Evolutionary conservation across 495 filamentous ascomycete species (phyloP).

Genomic region (Diplogelasinospora grovesii): DNA sequence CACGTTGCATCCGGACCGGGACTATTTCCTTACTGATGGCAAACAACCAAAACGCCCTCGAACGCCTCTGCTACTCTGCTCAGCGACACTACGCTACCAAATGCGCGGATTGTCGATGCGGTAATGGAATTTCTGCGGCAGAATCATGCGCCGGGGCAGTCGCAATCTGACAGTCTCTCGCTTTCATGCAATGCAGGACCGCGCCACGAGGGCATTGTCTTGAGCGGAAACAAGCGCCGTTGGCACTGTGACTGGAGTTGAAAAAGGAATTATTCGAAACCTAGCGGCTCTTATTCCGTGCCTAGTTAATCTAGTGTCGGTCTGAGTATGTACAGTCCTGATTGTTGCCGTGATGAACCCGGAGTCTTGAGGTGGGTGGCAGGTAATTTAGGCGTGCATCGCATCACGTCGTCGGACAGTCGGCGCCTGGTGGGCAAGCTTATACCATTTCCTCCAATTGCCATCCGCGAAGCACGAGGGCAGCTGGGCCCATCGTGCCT

Average conservation of each 20-base stretch:
- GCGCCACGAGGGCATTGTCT: slow-evolving; percentile 1
- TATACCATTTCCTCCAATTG: too few species aligned
- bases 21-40: slow-evolving; percentile 4
- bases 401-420: background rate
- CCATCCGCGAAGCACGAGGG: too few species aligned
- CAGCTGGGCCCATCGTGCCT: too few species aligned
- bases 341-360: background rate
- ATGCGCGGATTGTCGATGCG: too few species aligned
- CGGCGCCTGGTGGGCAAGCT: background rate
- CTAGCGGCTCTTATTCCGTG: background rate
- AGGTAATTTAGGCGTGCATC: slow-evolving; percentile 9
- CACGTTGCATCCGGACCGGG: slow-evolving; percentile 18
- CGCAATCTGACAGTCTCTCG: slow-evolving; percentile 6
- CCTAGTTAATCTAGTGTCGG: background rate
- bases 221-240: slow-evolving; percentile 2
- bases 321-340: background rate
- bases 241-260: too few species aligned
- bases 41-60: slow-evolving; percentile 2
- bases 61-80: too few species aligned
- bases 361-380: background rate
- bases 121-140: slow-evolving; percentile 1
- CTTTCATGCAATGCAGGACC: slow-evolving; percentile 3
- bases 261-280: too few species aligned
- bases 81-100: too few species aligned
- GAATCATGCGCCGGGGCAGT: slow-evolving; percentile 1